Conservation (phyloP, 345 rosid species). For the Eucalyptus curtisii region DNA sequence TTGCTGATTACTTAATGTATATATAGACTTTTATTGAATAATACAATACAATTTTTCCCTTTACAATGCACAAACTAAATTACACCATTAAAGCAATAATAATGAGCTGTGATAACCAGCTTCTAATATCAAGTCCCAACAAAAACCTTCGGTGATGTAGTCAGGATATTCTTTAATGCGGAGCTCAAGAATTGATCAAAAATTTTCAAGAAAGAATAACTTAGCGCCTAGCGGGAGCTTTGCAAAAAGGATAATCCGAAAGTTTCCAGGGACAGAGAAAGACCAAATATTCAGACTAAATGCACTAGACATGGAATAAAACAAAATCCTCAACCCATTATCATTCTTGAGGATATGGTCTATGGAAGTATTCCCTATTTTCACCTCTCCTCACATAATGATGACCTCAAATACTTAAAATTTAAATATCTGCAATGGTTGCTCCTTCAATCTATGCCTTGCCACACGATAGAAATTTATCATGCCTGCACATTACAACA, state of each 20-base stretch:
- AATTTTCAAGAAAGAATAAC: not conserved
- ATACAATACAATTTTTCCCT: fast-evolving
- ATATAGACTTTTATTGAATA: too few species aligned
- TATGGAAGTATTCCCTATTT: not conserved
- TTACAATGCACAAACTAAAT: not conserved
- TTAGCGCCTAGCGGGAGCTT: not conserved
- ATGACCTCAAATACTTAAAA: not conserved
- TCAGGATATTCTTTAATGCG: not conserved
- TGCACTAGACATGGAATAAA: not conserved
- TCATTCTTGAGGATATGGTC: not conserved
- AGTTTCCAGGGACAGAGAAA: not conserved
- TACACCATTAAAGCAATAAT: not conserved
- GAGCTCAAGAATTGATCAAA: not conserved
- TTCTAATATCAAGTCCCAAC: not conserved
- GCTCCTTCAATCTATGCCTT: not conserved
- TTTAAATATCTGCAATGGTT: not conserved
- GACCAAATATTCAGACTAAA: not conserved
- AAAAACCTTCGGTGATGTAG: not conserved
- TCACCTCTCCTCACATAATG: not conserved
- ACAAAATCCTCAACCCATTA: not conserved
- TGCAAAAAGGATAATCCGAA: not conserved
- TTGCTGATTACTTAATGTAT: too few species aligned
- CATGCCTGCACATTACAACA: not conserved
- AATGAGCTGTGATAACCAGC: not conserved
- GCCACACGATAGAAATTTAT: not conserved